These are phyloP conservation scores for Hygrophorus pudorinus DNA, from an alignment of 768 basidiomycete genomes.

Conservation along the genomic window DNA sequence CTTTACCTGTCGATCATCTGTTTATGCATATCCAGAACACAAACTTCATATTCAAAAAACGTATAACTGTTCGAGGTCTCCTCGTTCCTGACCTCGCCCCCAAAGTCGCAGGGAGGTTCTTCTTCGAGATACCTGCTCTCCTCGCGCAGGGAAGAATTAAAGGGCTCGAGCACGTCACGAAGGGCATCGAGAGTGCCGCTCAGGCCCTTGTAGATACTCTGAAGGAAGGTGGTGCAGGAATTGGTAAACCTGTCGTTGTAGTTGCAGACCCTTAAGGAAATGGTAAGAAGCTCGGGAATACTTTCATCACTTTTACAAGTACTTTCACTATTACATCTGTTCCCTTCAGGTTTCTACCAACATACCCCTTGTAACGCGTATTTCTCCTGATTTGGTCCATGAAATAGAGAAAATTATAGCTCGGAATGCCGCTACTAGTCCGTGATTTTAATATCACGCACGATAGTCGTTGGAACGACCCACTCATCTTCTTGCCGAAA, in stretches of 20 bases:
- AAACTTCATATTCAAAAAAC: conserved; percentile 20
- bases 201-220: conserved; percentile 26
- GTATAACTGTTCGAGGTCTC: conserved; percentile 29
- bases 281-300: too few relatives aligned
- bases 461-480: too few relatives aligned
- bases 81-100: conserved; percentile 18
- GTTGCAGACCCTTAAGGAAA: not conserved
- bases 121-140: conserved; percentile 24
- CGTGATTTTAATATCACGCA: too few relatives aligned
- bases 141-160: conserved; percentile 30
- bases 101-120: conserved; percentile 27
- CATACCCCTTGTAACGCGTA: too few relatives aligned
- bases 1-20: not conserved
- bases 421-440: too few relatives aligned
- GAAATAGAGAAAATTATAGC: too few relatives aligned
- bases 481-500: too few relatives aligned
- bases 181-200: conserved; percentile 28
- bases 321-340: too few relatives aligned
- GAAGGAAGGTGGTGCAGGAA: conserved; percentile 13
- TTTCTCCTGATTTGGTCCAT: too few relatives aligned
- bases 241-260: conserved; percentile 4
- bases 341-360: too few relatives aligned
- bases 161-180: conserved; percentile 25
- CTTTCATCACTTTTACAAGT: too few relatives aligned
- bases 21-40: conserved; percentile 17